phyloP scores from a whole-genome alignment of 257 asterid genomes.

The Handroanthus guayacan region DNA sequence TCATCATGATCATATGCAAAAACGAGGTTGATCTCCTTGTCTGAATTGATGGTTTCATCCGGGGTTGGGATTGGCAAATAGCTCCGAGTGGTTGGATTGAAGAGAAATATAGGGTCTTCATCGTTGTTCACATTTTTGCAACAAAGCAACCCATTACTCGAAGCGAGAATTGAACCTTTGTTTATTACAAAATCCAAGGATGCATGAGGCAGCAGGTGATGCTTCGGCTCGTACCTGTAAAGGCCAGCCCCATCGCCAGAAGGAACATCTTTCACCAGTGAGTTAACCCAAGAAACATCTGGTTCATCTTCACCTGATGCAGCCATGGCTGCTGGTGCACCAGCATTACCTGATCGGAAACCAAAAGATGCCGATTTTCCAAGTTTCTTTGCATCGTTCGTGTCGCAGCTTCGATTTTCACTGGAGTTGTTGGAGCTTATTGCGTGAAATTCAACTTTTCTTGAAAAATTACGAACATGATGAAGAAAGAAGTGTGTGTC shows the following conservation, averaged over 20 bases:
- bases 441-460: neutral
- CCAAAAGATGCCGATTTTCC: constrained; percentile 63
- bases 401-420: no score
- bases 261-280: constrained; percentile 71
- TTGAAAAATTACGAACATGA: no score
- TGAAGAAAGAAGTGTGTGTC: no score
- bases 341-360: constrained; percentile 32
- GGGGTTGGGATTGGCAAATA: neutral
- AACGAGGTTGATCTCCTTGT: neutral
- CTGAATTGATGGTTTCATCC: neutral
- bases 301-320: constrained; percentile 47
- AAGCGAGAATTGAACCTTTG: neutral
- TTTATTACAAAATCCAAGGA: neutral
- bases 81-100: constrained; percentile 14
- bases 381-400: constrained; percentile 60
- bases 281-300: constrained; percentile 76
- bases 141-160: constrained; percentile 30
- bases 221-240: constrained; percentile 47
- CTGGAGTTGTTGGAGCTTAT: no score
- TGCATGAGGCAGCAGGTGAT: constrained; percentile 43
- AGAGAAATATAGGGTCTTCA: neutral
- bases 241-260: constrained; percentile 37
- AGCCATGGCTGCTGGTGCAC: constrained; percentile 10
- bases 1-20: neutral
- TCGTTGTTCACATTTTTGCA: neutral